These are phyloP conservation scores for Ulmus americana DNA, from an alignment of 331 rosid genomes.

Conservation along the genomic window DNA sequence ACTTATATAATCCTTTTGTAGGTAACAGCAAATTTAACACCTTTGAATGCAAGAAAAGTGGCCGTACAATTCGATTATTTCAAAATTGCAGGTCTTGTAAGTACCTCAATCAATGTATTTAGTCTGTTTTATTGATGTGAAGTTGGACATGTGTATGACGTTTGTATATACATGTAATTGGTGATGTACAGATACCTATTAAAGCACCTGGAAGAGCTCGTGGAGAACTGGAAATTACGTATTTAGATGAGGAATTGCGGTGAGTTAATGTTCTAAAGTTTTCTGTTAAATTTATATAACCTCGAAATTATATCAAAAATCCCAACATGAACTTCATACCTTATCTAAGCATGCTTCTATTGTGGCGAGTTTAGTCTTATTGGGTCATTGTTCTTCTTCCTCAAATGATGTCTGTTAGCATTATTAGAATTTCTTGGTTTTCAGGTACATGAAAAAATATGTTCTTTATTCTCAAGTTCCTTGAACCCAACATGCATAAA, in stretches of 20 bases:
- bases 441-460: no score
- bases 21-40: slow-evolving; percentile 84
- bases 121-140: no score
- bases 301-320: no score
- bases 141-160: no score
- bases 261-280: slow-evolving; percentile 27
- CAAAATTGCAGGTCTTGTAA: slow-evolving; percentile 73
- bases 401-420: no score
- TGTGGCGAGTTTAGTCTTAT: no score
- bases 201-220: slow-evolving; percentile 86
- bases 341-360: no score
- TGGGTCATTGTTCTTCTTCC: no score
- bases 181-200: slow-evolving; percentile 54
- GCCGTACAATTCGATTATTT: slow-evolving; percentile 70
- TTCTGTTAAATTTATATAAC: not conserved
- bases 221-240: slow-evolving; percentile 77
- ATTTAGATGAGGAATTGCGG: slow-evolving; percentile 85
- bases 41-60: slow-evolving; percentile 68
- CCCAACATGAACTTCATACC: no score
- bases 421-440: no score
- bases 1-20: slow-evolving; percentile 22
- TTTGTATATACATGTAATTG: not conserved
- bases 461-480: no score
- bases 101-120: slow-evolving; percentile 15
- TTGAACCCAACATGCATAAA: no score